A percentile compares a stretch with the other conserved stretches of the same genome.
These are phyloP conservation scores for Aphanomyces astaci DNA, from an alignment of 352 stramenopile genomes.

Conservation along the genomic window DNA sequence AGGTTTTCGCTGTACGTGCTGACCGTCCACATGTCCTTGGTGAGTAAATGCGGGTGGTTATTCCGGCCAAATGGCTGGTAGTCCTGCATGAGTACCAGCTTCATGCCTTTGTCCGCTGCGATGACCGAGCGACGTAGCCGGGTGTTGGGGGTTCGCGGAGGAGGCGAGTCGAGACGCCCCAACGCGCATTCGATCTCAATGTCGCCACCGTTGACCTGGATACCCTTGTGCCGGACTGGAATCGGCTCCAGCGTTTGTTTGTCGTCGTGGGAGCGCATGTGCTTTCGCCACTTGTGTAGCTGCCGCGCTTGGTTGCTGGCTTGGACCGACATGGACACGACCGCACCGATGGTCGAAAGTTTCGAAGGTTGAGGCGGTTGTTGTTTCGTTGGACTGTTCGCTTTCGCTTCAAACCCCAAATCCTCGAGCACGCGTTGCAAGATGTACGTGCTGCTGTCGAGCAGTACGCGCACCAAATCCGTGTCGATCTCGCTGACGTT, in stretches of 20 bases:
- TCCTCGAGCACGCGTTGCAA: conserved; percentile 13
- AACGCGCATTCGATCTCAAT: background rate
- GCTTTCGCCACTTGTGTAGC: conserved; percentile 3
- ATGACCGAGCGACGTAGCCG: conserved; percentile 1
- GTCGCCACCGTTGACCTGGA: conserved; percentile 6
- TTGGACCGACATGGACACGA: conserved; percentile 11
- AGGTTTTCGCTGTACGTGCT: conserved; percentile 8
- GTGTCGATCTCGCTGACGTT: conserved; percentile 44
- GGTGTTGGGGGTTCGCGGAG: background rate
- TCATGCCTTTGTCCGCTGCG: background rate
- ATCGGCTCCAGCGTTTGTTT: conserved; percentile 8
- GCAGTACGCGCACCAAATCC: conserved; percentile 37
- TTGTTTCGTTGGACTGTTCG: background rate
- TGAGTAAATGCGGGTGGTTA: background rate
- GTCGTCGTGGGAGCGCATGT: background rate
- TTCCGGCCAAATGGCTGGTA: conserved; percentile 16
- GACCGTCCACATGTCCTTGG: conserved; percentile 21
- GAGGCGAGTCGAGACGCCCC: background rate
- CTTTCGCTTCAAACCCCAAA: conserved; percentile 5
- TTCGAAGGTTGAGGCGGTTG: background rate
- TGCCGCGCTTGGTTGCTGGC: conserved; percentile 10
- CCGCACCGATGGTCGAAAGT: background rate
- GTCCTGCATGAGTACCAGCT: conserved; percentile 1
- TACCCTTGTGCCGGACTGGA: conserved; percentile 17
- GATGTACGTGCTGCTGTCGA: conserved; percentile 38